Percentiles rank a stretch among this genome's conserved stretches.
These are phyloP conservation scores for Dactylella cylindrospora DNA, from an alignment of 2,329 filamentous ascomycete species.

Conservation along the genomic window DNA sequence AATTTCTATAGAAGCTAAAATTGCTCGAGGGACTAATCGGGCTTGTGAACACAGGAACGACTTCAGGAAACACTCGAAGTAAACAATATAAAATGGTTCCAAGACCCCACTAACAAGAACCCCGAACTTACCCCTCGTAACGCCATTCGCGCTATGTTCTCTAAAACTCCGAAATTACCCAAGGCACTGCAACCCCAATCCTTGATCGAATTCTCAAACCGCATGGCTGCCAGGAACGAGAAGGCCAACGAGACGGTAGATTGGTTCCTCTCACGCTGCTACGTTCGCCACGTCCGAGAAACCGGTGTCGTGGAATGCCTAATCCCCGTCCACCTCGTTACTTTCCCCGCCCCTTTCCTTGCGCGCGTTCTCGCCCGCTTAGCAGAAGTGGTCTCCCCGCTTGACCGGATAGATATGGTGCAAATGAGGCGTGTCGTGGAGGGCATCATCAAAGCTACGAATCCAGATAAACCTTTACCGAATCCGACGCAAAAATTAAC, in stretches of 20 bases:
- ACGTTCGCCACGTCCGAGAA: slow-evolving; percentile 21
- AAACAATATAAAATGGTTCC: slow-evolving; percentile 72
- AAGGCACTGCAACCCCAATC: slow-evolving; percentile 66
- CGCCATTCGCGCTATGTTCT: slow-evolving; percentile 62
- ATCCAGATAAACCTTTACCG: too few species aligned
- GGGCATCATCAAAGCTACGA: slow-evolving; percentile 3
- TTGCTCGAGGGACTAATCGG: slow-evolving; percentile 65
- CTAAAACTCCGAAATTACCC: slow-evolving; percentile 63
- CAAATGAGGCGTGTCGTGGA: slow-evolving; percentile 27
- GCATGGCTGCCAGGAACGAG: slow-evolving; percentile 1
- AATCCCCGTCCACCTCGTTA: slow-evolving; percentile 15
- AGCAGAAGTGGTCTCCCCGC: slow-evolving; percentile 18
- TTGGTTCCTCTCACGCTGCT: slow-evolving; percentile 32
- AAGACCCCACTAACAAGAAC: slow-evolving; percentile 81
- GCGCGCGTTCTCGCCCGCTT: slow-evolving; percentile 10
- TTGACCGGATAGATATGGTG: slow-evolving; percentile 12
- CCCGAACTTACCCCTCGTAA: slow-evolving; percentile 77
- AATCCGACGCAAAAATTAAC: too few species aligned
- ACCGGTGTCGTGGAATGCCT: slow-evolving; percentile 28
- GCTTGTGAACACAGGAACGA: slow-evolving; percentile 67
- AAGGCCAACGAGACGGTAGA: slow-evolving; percentile 14
- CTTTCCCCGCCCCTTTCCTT: slow-evolving; percentile 16
- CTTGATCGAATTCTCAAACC: slow-evolving; percentile 63
- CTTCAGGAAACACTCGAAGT: slow-evolving; percentile 73
- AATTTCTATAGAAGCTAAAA: not conserved